A percentile compares a stretch with the other conserved stretches of the same genome.
phyloP scores from a whole-genome alignment of 2,329 filamentous ascomycete species.

The Hymenoscyphus fraxineus region DNA sequence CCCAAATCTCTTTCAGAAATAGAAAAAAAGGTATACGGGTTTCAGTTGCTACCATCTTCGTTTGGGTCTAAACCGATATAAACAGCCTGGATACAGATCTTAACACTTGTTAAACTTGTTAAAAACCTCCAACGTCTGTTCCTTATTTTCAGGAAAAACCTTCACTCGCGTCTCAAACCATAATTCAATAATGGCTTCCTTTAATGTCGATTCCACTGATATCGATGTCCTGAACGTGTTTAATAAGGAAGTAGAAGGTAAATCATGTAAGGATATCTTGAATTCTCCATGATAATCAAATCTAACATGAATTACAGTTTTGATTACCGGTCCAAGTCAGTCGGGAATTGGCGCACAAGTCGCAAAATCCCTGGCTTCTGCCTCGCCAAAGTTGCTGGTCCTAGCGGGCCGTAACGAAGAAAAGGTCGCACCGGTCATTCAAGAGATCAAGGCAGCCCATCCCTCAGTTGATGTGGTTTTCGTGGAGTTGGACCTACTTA shows the following conservation, averaged over 20 bases:
- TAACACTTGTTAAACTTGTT: neutral
- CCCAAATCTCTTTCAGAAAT: neutral
- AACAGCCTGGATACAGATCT: too few species aligned
- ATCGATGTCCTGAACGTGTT: constrained; percentile 19
- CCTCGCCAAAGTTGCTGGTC: constrained; percentile 19
- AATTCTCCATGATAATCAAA: constrained; percentile 15
- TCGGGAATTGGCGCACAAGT: constrained; percentile 21
- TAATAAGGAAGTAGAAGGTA: constrained; percentile 32
- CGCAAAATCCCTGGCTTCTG: constrained; percentile 25
- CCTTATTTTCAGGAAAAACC: neutral
- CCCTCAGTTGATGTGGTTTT: constrained; percentile 17
- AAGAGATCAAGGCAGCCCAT: constrained; percentile 15
- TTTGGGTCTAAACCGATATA: neutral
- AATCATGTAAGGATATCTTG: constrained; percentile 14
- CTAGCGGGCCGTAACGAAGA: constrained; percentile 17
- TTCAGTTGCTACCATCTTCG: neutral
- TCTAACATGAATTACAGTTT: constrained; percentile 8
- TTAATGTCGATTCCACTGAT: constrained; percentile 17
- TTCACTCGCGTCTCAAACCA: neutral
- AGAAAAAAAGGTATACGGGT: neutral
- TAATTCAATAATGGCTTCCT: constrained; percentile 14
- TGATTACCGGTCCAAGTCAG: constrained; percentile 22
- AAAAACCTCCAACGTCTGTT: neutral
- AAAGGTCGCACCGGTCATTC: constrained; percentile 21
- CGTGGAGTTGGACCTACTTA: constrained; percentile 37